Percentiles rank a stretch among this genome's conserved stretches.
Conservation (phyloP, 305 asterid species). For the Fraxinus floribunda region DNA sequence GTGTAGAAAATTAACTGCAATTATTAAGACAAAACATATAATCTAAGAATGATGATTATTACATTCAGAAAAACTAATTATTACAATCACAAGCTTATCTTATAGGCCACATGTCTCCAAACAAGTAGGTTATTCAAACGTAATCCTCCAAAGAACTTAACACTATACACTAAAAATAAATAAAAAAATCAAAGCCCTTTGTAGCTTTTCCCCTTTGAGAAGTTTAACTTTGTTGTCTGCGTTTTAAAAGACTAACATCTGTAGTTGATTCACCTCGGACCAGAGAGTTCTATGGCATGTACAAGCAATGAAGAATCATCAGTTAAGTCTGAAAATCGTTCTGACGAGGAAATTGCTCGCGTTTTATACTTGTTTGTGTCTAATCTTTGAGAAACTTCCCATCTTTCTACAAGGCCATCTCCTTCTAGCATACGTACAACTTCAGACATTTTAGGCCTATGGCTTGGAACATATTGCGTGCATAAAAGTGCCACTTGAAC, state of each 20-base stretch:
- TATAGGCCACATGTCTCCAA: neutral
- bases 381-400: constrained; percentile 29
- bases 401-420: constrained; percentile 28
- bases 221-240: neutral
- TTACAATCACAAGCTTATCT: neutral
- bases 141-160: neutral
- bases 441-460: constrained; percentile 29
- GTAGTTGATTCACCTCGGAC: constrained; percentile 19
- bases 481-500: constrained; percentile 25
- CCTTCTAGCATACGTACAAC: constrained; percentile 32
- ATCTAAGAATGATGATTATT: neutral
- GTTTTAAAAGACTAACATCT: neutral
- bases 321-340: constrained; percentile 23
- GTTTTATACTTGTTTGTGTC: constrained; percentile 17
- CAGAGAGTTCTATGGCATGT: constrained; percentile 28
- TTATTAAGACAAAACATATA: neutral
- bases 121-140: neutral
- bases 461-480: constrained; percentile 22
- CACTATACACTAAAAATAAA: neutral
- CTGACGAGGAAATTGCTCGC: constrained; percentile 18
- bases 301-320: constrained; percentile 30
- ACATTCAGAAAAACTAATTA: neutral
- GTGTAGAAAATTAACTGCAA: neutral
- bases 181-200: neutral
- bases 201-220: neutral